Conservation (phyloP, 2,329 filamentous ascomycete species). For the Claviceps capensis region DNA sequence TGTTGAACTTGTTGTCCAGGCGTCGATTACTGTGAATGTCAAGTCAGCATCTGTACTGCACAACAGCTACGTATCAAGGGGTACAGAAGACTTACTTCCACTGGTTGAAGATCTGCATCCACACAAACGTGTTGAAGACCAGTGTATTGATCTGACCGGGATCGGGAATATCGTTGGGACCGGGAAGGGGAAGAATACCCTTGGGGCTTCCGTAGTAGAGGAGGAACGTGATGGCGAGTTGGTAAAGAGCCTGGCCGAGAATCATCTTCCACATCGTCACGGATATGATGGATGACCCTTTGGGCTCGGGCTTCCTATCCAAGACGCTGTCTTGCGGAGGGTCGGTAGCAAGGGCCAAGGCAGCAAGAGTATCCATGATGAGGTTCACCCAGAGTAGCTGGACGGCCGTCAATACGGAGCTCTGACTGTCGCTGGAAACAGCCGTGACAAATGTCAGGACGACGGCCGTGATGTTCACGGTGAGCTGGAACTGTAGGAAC, state of each 20-base stretch:
- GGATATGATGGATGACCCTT: slow-evolving; percentile 55
- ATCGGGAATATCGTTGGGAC: slow-evolving; percentile 27
- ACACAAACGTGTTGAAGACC: slow-evolving; percentile 96
- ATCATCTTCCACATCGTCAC: slow-evolving; percentile 99
- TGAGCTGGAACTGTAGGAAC: slow-evolving; percentile 65
- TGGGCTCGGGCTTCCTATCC: slow-evolving; percentile 55
- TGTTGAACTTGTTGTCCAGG: slow-evolving; percentile 88
- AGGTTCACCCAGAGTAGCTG: slow-evolving; percentile 93
- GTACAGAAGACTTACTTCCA: slow-evolving; percentile 56
- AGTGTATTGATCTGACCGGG: slow-evolving; percentile 54
- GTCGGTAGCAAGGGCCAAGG: slow-evolving; percentile 77
- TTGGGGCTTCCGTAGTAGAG: slow-evolving; percentile 60
- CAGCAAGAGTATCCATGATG: slow-evolving; percentile 94
- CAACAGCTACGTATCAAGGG: too few relatives aligned
- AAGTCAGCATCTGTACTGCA: slow-evolving; percentile 1
- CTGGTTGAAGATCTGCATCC: slow-evolving; percentile 99
- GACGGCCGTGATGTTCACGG: slow-evolving; percentile 86
- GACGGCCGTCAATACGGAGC: slow-evolving; percentile 72
- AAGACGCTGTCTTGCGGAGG: slow-evolving; percentile 73
- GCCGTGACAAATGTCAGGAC: slow-evolving; percentile 78
- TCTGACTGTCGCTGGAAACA: slow-evolving; percentile 53
- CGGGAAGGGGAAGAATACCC: slow-evolving; percentile 27
- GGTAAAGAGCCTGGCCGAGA: slow-evolving; percentile 79
- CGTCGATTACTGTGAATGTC: slow-evolving; percentile 55
- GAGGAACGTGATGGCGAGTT: slow-evolving; percentile 66